Conservation (phyloP, 495 filamentous ascomycete species). For the Margaritispora aquatica region DNA sequence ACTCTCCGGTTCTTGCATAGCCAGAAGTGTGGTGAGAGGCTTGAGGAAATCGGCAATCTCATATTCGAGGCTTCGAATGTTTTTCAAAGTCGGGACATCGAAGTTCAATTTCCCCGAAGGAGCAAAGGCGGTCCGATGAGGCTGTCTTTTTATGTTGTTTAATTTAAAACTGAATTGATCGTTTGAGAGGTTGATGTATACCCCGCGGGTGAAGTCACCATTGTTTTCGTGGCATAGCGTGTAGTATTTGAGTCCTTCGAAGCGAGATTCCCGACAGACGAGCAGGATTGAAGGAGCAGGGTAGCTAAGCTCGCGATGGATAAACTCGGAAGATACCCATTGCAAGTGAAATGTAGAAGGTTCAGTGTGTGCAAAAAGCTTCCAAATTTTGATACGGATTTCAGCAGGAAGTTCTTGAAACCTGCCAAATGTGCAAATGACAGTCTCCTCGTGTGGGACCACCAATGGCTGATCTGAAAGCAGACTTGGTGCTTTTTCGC, state of each 20-base stretch:
- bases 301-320: not conserved
- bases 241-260: not conserved
- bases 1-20: not conserved
- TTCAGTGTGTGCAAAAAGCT: constrained; percentile 1
- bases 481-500: not conserved
- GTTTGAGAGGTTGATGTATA: not conserved
- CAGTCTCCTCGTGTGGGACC: not conserved
- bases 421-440: not conserved
- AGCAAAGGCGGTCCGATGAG: not conserved
- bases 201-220: not conserved
- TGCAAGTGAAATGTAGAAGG: constrained; percentile 3
- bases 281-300: not conserved
- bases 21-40: not conserved
- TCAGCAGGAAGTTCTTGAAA: constrained; percentile 3
- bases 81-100: not conserved
- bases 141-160: not conserved
- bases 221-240: not conserved
- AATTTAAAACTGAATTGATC: not conserved
- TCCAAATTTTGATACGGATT: constrained; percentile 6
- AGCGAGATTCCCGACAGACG: not conserved
- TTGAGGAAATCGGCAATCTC: not conserved
- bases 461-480: not conserved
- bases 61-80: not conserved
- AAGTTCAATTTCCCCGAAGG: not conserved
- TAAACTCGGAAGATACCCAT: not conserved